These are phyloP conservation scores for Pulicaria dysenterica DNA, from an alignment of 129 eudicot species.

Conservation along the genomic window DNA sequence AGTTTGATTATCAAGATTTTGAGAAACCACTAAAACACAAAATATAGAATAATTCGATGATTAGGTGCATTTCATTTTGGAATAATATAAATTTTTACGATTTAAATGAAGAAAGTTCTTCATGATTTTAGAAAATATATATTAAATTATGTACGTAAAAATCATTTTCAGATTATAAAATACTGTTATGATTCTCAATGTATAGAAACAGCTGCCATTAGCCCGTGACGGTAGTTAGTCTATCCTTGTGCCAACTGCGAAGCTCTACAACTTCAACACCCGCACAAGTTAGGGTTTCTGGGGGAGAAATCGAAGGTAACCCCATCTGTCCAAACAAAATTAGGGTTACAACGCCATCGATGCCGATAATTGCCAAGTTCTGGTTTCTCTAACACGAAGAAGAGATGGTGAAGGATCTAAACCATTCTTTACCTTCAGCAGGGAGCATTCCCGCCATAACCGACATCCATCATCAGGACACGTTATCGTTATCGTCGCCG, in stretches of 20 bases:
- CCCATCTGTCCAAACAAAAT: constrained; percentile 21
- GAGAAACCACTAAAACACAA: too few relatives aligned
- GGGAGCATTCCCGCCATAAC: constrained; percentile 28
- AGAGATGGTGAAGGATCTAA: constrained; percentile 30
- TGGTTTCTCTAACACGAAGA: constrained; percentile 25
- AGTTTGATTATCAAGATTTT: too few relatives aligned
- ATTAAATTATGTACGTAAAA: too few relatives aligned
- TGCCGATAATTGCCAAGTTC: constrained; percentile 11
- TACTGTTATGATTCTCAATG: too few relatives aligned
- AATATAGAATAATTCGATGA: too few relatives aligned
- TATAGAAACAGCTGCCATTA: too few relatives aligned
- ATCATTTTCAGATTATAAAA: too few relatives aligned
- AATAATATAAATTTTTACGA: too few relatives aligned
- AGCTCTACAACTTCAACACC: constrained; percentile 30
- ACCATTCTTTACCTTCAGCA: constrained; percentile 18
- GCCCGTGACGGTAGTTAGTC: background rate
- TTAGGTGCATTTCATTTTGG: too few relatives aligned
- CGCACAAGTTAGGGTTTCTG: constrained; percentile 35
- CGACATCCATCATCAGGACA: constrained; percentile 22
- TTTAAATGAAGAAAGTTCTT: too few relatives aligned
- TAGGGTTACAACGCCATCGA: constrained; percentile 24
- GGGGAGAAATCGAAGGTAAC: constrained; percentile 9
- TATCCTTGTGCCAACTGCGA: constrained; percentile 10
- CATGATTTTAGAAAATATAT: too few relatives aligned
- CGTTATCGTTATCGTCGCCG: background rate